phyloP scores from a whole-genome alignment of 2,329 filamentous ascomycete species.

The Phyllosticta ampelicida region DNA sequence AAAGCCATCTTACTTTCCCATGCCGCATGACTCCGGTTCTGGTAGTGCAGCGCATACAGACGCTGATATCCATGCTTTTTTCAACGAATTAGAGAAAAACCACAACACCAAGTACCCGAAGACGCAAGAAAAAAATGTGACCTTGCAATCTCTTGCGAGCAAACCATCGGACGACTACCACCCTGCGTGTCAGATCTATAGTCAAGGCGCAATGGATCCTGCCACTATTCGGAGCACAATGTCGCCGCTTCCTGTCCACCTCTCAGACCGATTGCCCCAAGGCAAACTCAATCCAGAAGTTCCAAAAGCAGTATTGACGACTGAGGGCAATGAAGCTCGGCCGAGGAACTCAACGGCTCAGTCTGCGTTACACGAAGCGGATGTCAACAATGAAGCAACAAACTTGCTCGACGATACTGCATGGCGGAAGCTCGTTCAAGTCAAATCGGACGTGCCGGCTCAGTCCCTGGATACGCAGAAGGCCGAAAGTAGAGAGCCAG shows the following conservation, averaged over 20 bases:
- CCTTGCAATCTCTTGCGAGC: background rate
- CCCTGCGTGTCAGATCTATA: background rate
- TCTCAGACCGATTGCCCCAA: background rate
- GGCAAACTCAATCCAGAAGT: background rate
- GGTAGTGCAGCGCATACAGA: background rate
- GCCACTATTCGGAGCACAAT: background rate
- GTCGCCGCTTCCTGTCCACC: background rate
- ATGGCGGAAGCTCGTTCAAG: background rate
- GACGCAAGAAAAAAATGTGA: background rate
- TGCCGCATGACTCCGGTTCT: background rate
- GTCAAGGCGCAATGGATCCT: background rate
- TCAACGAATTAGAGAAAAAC: conserved; percentile 2
- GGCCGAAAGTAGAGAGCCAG: background rate
- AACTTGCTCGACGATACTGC: conserved; percentile 4
- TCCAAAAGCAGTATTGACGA: background rate
- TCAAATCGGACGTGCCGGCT: conserved; percentile 2
- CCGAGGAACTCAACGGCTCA: background rate
- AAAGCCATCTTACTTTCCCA: background rate
- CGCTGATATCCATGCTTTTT: background rate
- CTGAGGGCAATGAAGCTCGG: background rate
- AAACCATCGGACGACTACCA: background rate
- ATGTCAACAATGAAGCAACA: background rate
- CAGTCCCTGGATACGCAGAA: background rate
- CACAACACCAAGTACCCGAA: background rate
- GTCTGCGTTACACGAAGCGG: background rate